These are phyloP conservation scores for Leishmania major DNA, from an alignment of 208 protist species.

Conservation along the genomic window DNA sequence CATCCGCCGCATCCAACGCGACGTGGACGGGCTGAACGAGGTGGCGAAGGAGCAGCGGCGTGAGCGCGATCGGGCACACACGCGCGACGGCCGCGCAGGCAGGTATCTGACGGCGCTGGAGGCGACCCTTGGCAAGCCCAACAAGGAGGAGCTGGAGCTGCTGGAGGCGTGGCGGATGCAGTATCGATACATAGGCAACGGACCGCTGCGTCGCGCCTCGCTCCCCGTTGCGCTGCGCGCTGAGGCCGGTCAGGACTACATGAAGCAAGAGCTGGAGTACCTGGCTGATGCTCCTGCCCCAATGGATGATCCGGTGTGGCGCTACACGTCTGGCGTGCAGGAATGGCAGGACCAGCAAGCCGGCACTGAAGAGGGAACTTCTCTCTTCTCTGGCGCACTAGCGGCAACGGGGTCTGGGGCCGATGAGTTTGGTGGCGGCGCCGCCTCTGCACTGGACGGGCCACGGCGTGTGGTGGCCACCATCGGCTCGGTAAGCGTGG, in stretches of 20 bases:
- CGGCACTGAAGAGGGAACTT: slow-evolving; percentile 13
- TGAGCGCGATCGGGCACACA: slow-evolving; percentile 40
- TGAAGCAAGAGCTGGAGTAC: slow-evolving; percentile 44
- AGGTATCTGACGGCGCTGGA: slow-evolving; percentile 25
- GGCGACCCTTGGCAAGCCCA: slow-evolving; percentile 29
- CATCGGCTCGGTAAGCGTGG: slow-evolving; percentile 57
- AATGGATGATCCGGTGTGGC: slow-evolving; percentile 25
- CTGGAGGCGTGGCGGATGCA: slow-evolving; percentile 54
- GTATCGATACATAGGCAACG: slow-evolving; percentile 39
- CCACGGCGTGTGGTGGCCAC: slow-evolving; percentile 43
- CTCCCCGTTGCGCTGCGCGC: slow-evolving; percentile 57
- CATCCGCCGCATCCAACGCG: slow-evolving; percentile 79
- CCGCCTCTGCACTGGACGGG: neutral
- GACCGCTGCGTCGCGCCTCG: slow-evolving; percentile 34
- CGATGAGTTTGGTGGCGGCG: slow-evolving; percentile 3
- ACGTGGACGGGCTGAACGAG: slow-evolving; percentile 83
- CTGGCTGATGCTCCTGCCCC: slow-evolving; percentile 13
- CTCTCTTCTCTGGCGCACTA: slow-evolving; percentile 4
- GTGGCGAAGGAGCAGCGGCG: slow-evolving; percentile 71
- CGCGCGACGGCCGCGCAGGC: slow-evolving; percentile 19
- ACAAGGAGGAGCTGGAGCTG: slow-evolving; percentile 48
- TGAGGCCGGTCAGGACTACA: slow-evolving; percentile 69
- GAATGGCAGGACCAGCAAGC: slow-evolving; percentile 37
- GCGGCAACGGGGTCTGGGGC: neutral
- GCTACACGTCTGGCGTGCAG: slow-evolving; percentile 32